Percentiles rank a stretch among this genome's conserved stretches.
phyloP scores from a whole-genome alignment of 2,329 filamentous ascomycete species.

The Pseudogymnoascus sp. region DNA sequence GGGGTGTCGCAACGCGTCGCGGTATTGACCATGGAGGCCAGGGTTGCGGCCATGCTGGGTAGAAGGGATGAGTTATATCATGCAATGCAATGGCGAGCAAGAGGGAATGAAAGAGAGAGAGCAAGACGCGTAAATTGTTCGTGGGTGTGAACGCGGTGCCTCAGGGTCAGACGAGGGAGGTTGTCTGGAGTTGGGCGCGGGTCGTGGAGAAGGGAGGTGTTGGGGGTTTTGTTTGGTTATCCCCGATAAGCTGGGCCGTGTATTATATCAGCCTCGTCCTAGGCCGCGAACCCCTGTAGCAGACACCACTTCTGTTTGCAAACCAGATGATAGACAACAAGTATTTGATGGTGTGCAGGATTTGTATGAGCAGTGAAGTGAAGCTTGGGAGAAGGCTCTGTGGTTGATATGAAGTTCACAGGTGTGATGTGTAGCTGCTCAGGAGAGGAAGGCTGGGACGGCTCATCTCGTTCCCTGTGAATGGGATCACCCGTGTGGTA shows the following conservation, averaged over 20 bases:
- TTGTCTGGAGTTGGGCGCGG: neutral
- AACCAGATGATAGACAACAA: neutral
- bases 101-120: neutral
- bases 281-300: neutral
- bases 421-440: neutral
- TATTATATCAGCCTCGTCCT: conserved; percentile 8
- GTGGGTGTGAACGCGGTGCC: neutral
- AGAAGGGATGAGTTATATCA: neutral
- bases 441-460: neutral
- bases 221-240: conserved; percentile 8
- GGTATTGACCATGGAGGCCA: neutral
- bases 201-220: neutral
- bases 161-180: neutral
- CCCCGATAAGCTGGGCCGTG: conserved; percentile 7
- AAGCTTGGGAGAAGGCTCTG: neutral
- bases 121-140: conserved; percentile 4
- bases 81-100: neutral
- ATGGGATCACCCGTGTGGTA: neutral
- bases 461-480: neutral
- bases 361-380: neutral
- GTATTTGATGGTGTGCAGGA: neutral
- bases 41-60: conserved; percentile 3
- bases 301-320: neutral
- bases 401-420: neutral
- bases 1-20: conserved; percentile 10